Percentiles rank a stretch among this genome's conserved stretches.
phyloP scores from a whole-genome alignment of 164 flowering plant genomes.

The Aristolochia californica region DNA sequence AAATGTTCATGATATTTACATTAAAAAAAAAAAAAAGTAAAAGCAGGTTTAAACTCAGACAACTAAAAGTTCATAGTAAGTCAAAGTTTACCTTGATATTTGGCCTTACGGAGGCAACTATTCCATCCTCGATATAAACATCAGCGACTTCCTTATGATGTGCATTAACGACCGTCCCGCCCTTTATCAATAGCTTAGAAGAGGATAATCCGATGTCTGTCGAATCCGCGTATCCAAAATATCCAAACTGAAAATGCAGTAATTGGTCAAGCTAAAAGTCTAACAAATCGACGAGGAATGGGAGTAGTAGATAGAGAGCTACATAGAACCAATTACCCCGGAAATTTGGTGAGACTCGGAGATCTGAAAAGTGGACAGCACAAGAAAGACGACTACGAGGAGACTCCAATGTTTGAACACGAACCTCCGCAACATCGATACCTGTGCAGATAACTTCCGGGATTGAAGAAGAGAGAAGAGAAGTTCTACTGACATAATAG shows the following conservation, averaged over 20 bases:
- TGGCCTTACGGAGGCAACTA: slow-evolving; percentile 57
- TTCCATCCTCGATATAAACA: slow-evolving; percentile 91
- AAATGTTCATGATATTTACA: not conserved
- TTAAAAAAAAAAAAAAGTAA: not conserved
- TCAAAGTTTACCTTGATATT: slow-evolving; percentile 46
- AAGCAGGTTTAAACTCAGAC: not conserved
- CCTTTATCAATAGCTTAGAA: slow-evolving; percentile 74
- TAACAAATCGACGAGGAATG: not conserved
- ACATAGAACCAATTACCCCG: slow-evolving; percentile 6
- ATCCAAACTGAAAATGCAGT: slow-evolving; percentile 41
- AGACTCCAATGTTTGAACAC: not conserved
- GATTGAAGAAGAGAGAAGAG: too few relatives aligned
- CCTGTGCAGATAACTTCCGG: too few relatives aligned
- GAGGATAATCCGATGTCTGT: slow-evolving; percentile 31
- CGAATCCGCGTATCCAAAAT: slow-evolving; percentile 33
- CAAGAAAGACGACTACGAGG: slow-evolving; percentile 3
- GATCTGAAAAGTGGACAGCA: not conserved
- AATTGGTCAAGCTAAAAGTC: not conserved
- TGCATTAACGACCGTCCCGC: slow-evolving; percentile 95
- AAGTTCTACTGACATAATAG: too few relatives aligned
- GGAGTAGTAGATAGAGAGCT: too few relatives aligned
- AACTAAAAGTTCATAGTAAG: not conserved
- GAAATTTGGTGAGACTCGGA: slow-evolving; percentile 13
- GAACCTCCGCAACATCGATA: not conserved
- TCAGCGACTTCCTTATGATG: slow-evolving; percentile 76